Evolutionary conservation across 108 stramenopile species (phyloP).

Genomic region (Nitzschia sp.): DNA sequence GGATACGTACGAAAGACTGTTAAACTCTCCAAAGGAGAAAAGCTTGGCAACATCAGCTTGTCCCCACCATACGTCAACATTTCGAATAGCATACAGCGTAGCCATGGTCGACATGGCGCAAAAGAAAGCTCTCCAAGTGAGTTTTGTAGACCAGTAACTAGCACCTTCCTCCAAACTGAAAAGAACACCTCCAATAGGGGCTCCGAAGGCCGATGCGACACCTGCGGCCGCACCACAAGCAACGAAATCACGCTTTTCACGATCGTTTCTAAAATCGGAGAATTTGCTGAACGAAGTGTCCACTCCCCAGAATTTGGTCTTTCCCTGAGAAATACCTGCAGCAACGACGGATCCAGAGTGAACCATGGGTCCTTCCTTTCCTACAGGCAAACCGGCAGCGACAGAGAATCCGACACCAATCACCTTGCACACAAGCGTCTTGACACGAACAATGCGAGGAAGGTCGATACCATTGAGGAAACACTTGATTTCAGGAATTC

Average conservation of each 20-base stretch:
- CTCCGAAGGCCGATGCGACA: slow-evolving; percentile 91
- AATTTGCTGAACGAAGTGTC: slow-evolving; percentile 91
- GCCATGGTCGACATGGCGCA: slow-evolving; percentile 94
- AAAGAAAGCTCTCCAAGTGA: slow-evolving; percentile 97
- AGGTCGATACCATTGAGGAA: slow-evolving; percentile 94
- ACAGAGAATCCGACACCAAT: slow-evolving; percentile 93
- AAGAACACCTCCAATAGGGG: slow-evolving; percentile 96
- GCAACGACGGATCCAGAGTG: slow-evolving; percentile 82
- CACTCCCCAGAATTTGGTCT: slow-evolving; percentile 80
- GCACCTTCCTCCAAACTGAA: slow-evolving; percentile 96
- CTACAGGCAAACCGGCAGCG: slow-evolving; percentile 90
- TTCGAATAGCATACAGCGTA: slow-evolving; percentile 79
- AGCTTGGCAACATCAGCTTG: slow-evolving; percentile 89
- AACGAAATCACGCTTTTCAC: slow-evolving; percentile 90
- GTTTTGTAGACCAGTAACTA: slow-evolving; percentile 92
- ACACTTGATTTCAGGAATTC: slow-evolving; percentile 98
- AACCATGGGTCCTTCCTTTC: slow-evolving; percentile 98
- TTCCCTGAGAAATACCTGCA: slow-evolving; percentile 87
- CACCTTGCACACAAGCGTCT: slow-evolving; percentile 93
- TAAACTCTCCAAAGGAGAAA: slow-evolving; percentile 95
- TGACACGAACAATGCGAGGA: slow-evolving; percentile 84
- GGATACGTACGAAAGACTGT: slow-evolving; percentile 47
- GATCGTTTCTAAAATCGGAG: slow-evolving; percentile 90
- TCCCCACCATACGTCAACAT: slow-evolving; percentile 77
- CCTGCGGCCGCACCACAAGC: slow-evolving; percentile 97